Base-by-base conservation (phyloP, 1,284 basidiomycete species). In the Apiotrichum domesticum region DNA sequence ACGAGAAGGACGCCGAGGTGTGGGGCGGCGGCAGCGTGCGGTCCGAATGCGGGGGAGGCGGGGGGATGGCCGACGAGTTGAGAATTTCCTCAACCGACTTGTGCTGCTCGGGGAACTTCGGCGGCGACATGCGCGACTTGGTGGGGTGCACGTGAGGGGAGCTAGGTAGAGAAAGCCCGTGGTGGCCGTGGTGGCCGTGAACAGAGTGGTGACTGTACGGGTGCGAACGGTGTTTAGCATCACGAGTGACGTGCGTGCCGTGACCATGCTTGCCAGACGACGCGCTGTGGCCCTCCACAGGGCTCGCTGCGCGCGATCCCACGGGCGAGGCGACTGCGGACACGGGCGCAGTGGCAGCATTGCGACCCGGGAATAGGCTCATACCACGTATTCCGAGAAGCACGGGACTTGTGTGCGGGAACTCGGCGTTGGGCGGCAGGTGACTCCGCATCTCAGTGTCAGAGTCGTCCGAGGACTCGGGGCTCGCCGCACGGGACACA, bases 321-420 rank as follows among this genome's bases (percentile, higher is more conserved):
- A 72, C 62, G 5, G 74, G 74, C 40, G 66, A 69, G 5, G 66
- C 68, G 9, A 63, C 64, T 11, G 69, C 64, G 4, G 73, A 75
- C 4, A 67, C 68, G 14, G 78, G 74, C 5, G 76, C 74, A 29
- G 76, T 76, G 34, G 65, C 67, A 0, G 71, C 67, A 51, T 71
- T 68, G 35, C 66, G 63, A 32, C 62, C 66, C 15, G 72, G 67
- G 62, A 74, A 73, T 33, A 78, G 60, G n/a, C 62, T 67, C 76
- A 78, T 78, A 46, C 70, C 85, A 55, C 86, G 83, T 71, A 95
- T 79, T 4, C 89, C 87, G 0, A 87, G 88, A 15, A 93, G 81
- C 75, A 92, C 91, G 0, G 91, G 90, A 62, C 57, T 58, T 14
- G 55, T 52, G 13, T 56, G 50, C 2, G 52, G 32, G 33, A 54